Percentiles rank a stretch among this genome's conserved stretches.
These are phyloP conservation scores for Cucurbitaria berberidis DNA, from an alignment of 2,329 filamentous ascomycete species.

Conservation along the genomic window DNA sequence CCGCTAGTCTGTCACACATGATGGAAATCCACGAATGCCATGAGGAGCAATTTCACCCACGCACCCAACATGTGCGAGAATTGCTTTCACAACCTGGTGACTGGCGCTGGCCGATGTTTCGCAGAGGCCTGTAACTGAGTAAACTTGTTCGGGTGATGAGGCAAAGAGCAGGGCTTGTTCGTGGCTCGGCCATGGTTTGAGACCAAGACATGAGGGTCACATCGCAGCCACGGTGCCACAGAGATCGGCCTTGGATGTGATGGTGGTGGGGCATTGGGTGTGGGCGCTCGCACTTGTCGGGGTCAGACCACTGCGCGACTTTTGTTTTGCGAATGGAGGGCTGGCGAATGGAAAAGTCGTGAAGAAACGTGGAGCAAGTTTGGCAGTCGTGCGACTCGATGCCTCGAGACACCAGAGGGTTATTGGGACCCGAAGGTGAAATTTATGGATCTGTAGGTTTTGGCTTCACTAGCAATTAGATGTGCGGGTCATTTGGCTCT, in stretches of 20 bases:
- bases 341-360: neutral
- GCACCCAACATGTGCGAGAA: constrained; percentile 14
- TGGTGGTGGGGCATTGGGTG: constrained; percentile 25
- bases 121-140: constrained; percentile 4
- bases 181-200: constrained; percentile 2
- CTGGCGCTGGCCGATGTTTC: constrained; percentile 12
- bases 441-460: constrained; percentile 4
- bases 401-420: constrained; percentile 13
- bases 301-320: constrained; percentile 13
- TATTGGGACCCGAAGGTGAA: constrained; percentile 8
- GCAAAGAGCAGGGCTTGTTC: constrained; percentile 8
- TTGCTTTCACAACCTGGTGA: constrained; percentile 16
- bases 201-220: constrained; percentile 3
- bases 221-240: constrained; percentile 11
- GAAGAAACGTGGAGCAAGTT: constrained; percentile 12
- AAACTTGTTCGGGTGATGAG: neutral
- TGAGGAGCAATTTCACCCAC: neutral
- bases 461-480: constrained; percentile 6
- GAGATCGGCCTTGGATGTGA: constrained; percentile 6
- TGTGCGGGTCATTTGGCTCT: constrained; percentile 6
- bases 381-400: neutral
- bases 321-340: constrained; percentile 3
- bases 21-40: neutral
- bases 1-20: neutral
- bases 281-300: constrained; percentile 1